Evolutionary conservation across 2,329 filamentous ascomycete species (phyloP), one percentile per base, ranked within the genome.

Genomic region (Xylaria sp.): DNA sequence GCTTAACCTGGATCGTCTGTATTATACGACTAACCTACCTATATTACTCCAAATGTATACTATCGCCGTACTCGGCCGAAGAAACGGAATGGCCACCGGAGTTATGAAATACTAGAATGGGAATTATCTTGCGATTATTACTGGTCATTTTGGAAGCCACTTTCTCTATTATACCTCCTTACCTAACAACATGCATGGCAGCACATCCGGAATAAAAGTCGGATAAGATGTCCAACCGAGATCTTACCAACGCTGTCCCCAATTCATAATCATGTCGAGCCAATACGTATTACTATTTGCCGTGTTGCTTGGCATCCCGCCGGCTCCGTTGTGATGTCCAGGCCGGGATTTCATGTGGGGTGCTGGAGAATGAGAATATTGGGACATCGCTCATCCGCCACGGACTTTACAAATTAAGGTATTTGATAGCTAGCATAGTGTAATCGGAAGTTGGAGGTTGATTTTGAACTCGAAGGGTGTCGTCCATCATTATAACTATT

Each of bases 341-440:
- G 9, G 28, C 39, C 56, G n/a, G 45, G n/a, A 28, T 18, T 34
- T 34, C 20, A 63, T 46, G 55, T 63, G 65, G 59, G 65, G 55
- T 63, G 18, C 13, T 36, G 8, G 23, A 13, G 34, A 15, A 64
- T 25, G 45, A 23, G 25, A 30, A 36, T 50, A 30, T 15, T 9
- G 13, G 46, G 34, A 28, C 20, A 7, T 61, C 12, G 25, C 25
- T 45, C 53, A 20, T 66, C 59, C 45, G 36, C 36, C 28, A 10
- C 9, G 12, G 20, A n/a, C n/a, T 20, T 57, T 63, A 67, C 65
- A 67, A 67, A 67, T 67, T 60, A 67, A 39, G 12, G 3, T 25
- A 10, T 28, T 30, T 2, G 13, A 25, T n/a, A 20, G 12, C 36
- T 32, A 43, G 39, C 45, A 32, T 9, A 23, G 3, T 12, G 30